These are phyloP conservation scores for Pythium aristosporum DNA, from an alignment of 352 stramenopile species.

Conservation along the genomic window DNA sequence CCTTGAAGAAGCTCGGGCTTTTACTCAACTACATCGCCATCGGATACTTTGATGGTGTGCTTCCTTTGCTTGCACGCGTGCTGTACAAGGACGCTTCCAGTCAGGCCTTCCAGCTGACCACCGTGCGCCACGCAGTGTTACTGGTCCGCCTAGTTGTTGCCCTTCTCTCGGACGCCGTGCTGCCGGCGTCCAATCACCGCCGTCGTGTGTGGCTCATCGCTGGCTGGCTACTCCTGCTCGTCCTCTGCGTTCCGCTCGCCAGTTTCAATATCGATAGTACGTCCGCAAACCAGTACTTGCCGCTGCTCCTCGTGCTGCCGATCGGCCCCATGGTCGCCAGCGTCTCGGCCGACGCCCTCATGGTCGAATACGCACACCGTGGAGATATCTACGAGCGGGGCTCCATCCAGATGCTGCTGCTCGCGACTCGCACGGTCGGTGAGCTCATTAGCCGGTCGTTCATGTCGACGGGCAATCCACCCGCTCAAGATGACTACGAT, in stretches of 20 bases:
- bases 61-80: conserved; percentile 4
- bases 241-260: neutral
- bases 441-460: conserved; percentile 7
- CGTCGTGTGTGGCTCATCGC: conserved; percentile 7
- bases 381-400: conserved; percentile 20
- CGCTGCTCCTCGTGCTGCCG: conserved; percentile 5
- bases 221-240: conserved; percentile 6
- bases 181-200: neutral
- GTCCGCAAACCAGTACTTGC: neutral
- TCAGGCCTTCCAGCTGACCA: neutral
- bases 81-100: conserved; percentile 5
- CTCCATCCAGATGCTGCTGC: conserved; percentile 19
- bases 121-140: neutral
- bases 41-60: conserved; percentile 20
- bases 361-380: conserved; percentile 31
- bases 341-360: conserved; percentile 23
- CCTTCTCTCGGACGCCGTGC: conserved; percentile 2
- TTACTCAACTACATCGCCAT: conserved; percentile 18
- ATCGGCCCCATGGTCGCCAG: conserved; percentile 9
- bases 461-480: conserved; percentile 4
- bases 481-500: neutral
- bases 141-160: conserved; percentile 9
- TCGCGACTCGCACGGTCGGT: conserved; percentile 20
- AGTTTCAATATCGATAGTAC: neutral
- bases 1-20: conserved; percentile 7